These are phyloP conservation scores for Corniculantispora saksenae DNA, from an alignment of 2,329 filamentous ascomycete genomes.

Conservation along the genomic window DNA sequence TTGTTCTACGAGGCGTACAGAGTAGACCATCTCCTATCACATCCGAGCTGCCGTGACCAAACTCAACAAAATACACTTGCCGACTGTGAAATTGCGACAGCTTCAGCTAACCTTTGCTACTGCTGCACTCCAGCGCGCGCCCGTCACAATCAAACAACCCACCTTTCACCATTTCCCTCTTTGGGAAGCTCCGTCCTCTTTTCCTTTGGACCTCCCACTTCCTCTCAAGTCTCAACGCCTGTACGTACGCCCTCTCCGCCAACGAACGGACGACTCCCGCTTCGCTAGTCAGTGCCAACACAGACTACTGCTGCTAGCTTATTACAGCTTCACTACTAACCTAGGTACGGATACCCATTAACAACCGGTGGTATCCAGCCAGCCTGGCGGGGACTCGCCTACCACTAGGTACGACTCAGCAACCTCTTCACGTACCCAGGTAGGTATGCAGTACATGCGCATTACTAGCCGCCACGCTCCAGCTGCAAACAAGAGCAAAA, in stretches of 20 bases:
- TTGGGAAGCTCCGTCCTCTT: background rate
- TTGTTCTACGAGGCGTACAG: background rate
- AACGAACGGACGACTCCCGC: background rate
- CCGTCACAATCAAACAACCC: background rate
- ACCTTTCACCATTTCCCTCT: background rate
- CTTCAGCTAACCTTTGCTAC: no score
- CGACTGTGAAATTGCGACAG: no score
- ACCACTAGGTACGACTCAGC: conserved; percentile 8
- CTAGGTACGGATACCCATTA: no score
- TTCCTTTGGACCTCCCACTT: background rate
- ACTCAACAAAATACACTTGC: background rate
- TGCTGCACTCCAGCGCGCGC: no score
- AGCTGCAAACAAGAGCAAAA: background rate
- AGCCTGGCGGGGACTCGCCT: background rate
- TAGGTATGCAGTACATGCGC: no score
- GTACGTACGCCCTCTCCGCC: no score
- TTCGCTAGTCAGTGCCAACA: background rate
- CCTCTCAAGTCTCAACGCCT: no score
- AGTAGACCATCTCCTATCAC: background rate
- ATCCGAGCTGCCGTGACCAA: background rate
- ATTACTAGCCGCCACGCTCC: background rate
- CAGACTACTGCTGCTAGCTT: no score
- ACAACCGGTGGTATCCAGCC: no score
- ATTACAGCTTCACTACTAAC: no score
- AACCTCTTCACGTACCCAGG: background rate